Evolutionary conservation across 805 yeast genomes (phyloP), one percentile per base, ranked within the genome.

Genomic region (Schizosaccharomyces osmophilus): DNA sequence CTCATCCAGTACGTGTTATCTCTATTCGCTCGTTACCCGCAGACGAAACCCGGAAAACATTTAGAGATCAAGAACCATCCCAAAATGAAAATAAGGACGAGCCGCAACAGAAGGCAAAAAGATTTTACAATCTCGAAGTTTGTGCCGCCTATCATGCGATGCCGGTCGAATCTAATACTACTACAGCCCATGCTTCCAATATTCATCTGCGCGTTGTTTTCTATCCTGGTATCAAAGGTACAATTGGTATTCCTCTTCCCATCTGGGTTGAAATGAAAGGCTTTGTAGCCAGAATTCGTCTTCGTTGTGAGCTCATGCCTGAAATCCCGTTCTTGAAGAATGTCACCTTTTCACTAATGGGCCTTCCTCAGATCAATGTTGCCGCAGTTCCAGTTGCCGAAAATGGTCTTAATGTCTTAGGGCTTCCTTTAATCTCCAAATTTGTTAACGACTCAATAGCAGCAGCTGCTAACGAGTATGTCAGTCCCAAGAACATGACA

Each of bases 251-350:
- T 22, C 55, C 61, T 13, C 54, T 59, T 6, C 61, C 61, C 31
- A 59, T 59, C 5, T 59, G 51, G 51, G 61, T 31, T 17, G 61
- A 59, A 51, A 42, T 59, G 9, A 59, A 43, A 32, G 61, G 61
- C 2, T 29, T 43, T 24, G 55, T 59, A 6, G 54, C 51, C n/a
- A 39, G 41, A 26, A 15, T 59, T 15, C 41, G 61, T n/a, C 24
- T 59, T 29, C 48, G 61, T 19, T 22, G 41, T n/a, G 51, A 59
- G 29, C 48, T 59, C 19, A 42, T 43, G n/a, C 51, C 51, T 43
- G 55, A 59, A n/a, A 26, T 43, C 41, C 61, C 61, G 4, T 59
- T 59, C 32, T 24, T 59, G 41, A 59, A 59, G 36, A 59, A 59
- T 29, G 15, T 59, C 3, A 59, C 61, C 26, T 24, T 43, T n/a